phyloP scores from a whole-genome alignment of 2,329 filamentous ascomycete species.

The Ramularia collo-cygni region DNA sequence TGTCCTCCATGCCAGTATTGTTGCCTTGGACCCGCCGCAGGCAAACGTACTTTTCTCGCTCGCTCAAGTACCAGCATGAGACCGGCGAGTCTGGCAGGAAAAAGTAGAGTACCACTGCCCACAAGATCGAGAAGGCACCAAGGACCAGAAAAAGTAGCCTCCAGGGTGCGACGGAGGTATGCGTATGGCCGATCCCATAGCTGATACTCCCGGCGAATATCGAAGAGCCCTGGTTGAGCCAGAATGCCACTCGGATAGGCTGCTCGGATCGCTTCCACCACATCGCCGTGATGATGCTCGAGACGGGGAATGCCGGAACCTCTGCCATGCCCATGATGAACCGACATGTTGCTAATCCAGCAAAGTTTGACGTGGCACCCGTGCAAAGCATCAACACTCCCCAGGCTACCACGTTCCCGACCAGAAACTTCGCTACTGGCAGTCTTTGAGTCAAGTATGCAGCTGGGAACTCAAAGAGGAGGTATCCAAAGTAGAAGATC shows the following conservation, averaged over 20 bases:
- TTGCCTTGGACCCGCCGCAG: constrained; percentile 8
- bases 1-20: constrained; percentile 13
- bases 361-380: constrained; percentile 14
- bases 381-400: constrained; percentile 6
- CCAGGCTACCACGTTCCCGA: constrained; percentile 6
- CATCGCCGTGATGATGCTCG: constrained; percentile 38
- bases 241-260: constrained; percentile 29
- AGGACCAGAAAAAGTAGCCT: constrained; percentile 43
- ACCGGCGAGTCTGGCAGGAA: constrained; percentile 12
- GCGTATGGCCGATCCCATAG: constrained; percentile 25
- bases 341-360: constrained; percentile 35
- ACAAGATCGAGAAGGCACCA: constrained; percentile 24
- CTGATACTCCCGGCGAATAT: constrained; percentile 28
- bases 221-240: constrained; percentile 38
- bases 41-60: constrained; percentile 10
- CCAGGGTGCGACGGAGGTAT: constrained; percentile 10
- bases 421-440: constrained; percentile 38
- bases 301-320: constrained; percentile 33
- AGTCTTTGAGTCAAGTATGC: constrained; percentile 38
- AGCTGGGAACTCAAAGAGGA: constrained; percentile 37
- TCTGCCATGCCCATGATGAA: constrained; percentile 15
- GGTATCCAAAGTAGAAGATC: constrained; percentile 45
- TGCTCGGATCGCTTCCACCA: constrained; percentile 19
- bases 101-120: constrained; percentile 6
- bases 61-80: constrained; percentile 6